These are phyloP conservation scores for Hericium alpestre DNA, from an alignment of 768 basidiomycete species.

Conservation along the genomic window DNA sequence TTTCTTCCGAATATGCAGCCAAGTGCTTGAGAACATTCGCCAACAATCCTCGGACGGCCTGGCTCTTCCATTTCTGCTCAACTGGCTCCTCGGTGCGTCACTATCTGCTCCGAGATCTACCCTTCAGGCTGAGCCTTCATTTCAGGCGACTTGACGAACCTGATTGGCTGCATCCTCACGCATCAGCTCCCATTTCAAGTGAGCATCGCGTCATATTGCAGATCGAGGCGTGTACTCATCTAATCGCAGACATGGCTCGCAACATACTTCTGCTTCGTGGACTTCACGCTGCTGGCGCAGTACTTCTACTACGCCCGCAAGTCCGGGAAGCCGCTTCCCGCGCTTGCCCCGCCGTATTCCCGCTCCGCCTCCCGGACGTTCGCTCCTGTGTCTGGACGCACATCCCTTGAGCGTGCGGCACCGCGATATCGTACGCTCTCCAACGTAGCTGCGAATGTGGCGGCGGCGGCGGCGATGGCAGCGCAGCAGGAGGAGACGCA, in stretches of 20 bases:
- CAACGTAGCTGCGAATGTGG: slow-evolving; percentile 60
- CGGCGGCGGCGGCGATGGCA: slow-evolving; percentile 58
- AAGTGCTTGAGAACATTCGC: slow-evolving; percentile 70
- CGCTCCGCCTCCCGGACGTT: slow-evolving; percentile 34
- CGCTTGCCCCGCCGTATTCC: slow-evolving; percentile 13
- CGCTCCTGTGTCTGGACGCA: slow-evolving; percentile 30
- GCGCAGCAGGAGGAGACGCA: slow-evolving; percentile 43
- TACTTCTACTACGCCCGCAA: slow-evolving; percentile 61
- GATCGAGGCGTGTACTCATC: slow-evolving; percentile 7
- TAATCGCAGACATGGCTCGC: slow-evolving; percentile 72
- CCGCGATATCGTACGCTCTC: slow-evolving; percentile 63
- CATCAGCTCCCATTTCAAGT: slow-evolving; percentile 94
- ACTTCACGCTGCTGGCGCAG: slow-evolving; percentile 64
- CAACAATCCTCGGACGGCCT: slow-evolving; percentile 80
- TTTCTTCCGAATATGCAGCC: slow-evolving; percentile 33
- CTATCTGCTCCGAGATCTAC: background rate
- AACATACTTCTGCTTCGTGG: slow-evolving; percentile 80
- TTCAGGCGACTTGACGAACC: slow-evolving; percentile 84
- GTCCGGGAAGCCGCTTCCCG: slow-evolving; percentile 23
- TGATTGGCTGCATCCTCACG: slow-evolving; percentile 85
- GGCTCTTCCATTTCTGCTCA: slow-evolving; percentile 84
- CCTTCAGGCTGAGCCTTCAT: background rate
- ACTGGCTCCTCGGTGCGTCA: slow-evolving; percentile 79
- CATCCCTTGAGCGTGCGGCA: slow-evolving; percentile 41
- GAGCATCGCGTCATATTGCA: slow-evolving; percentile 16